Base-by-base conservation (phyloP, 106 monocot genomes). In the Dioscorea zingiberensis region DNA sequence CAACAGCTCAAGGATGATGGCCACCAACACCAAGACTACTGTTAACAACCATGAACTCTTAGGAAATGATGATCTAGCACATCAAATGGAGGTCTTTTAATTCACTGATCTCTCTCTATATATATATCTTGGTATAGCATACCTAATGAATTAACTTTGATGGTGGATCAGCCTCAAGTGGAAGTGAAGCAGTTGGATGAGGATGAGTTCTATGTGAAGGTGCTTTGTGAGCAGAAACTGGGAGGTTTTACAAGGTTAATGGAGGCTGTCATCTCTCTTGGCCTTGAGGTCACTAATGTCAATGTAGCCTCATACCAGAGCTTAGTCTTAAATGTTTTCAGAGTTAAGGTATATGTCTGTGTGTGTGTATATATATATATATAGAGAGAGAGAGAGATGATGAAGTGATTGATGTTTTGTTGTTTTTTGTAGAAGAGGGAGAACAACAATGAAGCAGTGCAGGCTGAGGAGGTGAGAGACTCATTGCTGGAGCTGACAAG, bases 121-220 rank as follows among this genome's bases (percentile, higher is more conserved):
- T 13, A 58, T 19, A 25, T 58, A 8, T 23, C 13, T 9, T 58
- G 22, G 3, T 18, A 51, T 23, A 27, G n/a, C n/a, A n/a, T n/a
- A n/a, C n/a, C n/a, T n/a, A n/a, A n/a, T n/a, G n/a, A n/a, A n/a
- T n/a, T n/a, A n/a, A n/a, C n/a, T n/a, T n/a, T 23, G 11, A 11
- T 28, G 7, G 3, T 44, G 32, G 21, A 11, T 14, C 25, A 94
- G 98, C 83, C 86, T 4, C 98, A 92, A 67, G 89, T 98, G 70
- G 93, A 98, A 66, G 98, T 93, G 68, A 81, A 60, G 67, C 80
- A 89, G 55, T 48, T 87, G 38, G 76, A 85, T 47, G 84, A 64
- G 54, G 89, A 84, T 48, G 84, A 89, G 78, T 89, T 93, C 78
- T 93, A 86, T 30, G 59, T 98, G 27, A 85, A 92, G 82, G 73